These are phyloP conservation scores for Rosa chinensis DNA, from an alignment of 306 rosid genomes.

Conservation along the genomic window DNA sequence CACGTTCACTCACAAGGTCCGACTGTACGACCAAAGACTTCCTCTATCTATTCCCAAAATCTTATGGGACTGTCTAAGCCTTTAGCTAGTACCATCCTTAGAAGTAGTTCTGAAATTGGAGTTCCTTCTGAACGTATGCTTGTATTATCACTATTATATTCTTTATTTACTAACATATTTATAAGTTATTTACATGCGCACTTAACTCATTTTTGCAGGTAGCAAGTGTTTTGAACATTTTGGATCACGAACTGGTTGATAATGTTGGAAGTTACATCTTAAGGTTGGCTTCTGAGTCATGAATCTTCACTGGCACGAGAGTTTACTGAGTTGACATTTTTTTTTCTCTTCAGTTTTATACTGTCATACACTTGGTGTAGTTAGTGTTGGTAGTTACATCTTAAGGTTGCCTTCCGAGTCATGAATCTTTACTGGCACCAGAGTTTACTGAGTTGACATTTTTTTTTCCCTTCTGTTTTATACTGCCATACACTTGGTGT, in stretches of 20 bases:
- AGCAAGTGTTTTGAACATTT: constrained; percentile 85
- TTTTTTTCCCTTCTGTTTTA: background rate
- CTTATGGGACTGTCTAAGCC: background rate
- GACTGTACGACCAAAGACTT: background rate
- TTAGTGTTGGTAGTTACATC: constrained; percentile 74
- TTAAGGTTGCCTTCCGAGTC: constrained; percentile 56
- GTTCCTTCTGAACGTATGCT: background rate
- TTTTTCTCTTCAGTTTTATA: background rate
- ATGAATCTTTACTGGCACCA: constrained; percentile 21
- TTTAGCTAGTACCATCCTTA: background rate
- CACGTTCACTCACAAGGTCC: background rate
- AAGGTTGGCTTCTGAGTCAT: constrained; percentile 55
- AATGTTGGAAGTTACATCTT: constrained; percentile 76
- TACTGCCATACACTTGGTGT: background rate
- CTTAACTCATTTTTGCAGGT: constrained; percentile 48
- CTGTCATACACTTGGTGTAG: background rate
- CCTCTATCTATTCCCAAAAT: background rate
- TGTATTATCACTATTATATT: background rate
- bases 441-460: background rate
- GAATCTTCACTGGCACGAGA: constrained; percentile 21
- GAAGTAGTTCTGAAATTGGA: background rate
- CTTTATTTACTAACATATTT: background rate
- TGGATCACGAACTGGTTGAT: constrained; percentile 70
- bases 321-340: background rate
- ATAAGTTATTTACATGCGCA: background rate